phyloP scores from a whole-genome alignment of 805 yeast species.

The Starmerella ratchasimensis region DNA sequence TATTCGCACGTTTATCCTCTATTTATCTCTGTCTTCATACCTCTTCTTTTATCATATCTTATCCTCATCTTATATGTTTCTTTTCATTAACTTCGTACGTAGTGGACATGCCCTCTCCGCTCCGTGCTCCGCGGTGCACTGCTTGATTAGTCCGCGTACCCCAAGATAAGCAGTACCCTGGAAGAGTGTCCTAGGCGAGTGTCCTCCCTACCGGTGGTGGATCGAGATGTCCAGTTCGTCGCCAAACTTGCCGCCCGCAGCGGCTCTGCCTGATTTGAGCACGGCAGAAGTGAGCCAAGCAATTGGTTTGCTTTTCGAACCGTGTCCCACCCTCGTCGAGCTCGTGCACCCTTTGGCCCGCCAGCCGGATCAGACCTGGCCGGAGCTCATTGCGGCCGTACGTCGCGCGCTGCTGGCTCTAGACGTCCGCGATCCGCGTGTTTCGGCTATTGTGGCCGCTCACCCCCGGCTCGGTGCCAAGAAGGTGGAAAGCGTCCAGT shows the following conservation, averaged over 20 bases:
- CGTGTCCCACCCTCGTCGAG: constrained; percentile 37
- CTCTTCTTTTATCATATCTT: too few species aligned
- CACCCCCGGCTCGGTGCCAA: constrained; percentile 77
- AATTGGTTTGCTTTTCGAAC: constrained; percentile 51
- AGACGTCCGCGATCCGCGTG: constrained; percentile 22
- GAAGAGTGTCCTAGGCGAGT: too few species aligned
- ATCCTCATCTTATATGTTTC: too few species aligned
- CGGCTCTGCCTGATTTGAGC: not conserved
- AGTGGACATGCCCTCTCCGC: too few species aligned
- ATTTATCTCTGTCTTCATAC: too few species aligned
- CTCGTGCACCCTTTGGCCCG: constrained; percentile 27
- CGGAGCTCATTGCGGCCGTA: constrained; percentile 35
- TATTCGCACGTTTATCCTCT: too few species aligned
- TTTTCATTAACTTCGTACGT: too few species aligned
- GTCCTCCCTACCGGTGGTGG: too few species aligned
- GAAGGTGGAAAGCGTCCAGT: constrained; percentile 42
- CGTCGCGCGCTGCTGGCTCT: constrained; percentile 30
- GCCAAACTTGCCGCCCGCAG: constrained; percentile 8
- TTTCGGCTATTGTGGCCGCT: constrained; percentile 53
- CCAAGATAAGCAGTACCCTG: too few species aligned
- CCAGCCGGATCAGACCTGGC: constrained; percentile 14
- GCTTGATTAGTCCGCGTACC: too few species aligned
- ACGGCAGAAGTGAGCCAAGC: constrained; percentile 3
- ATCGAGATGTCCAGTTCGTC: too few species aligned
- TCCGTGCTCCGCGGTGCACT: too few species aligned